A percentile compares a stretch with the other conserved stretches of the same genome.
Evolutionary conservation across 768 basidiomycete species (phyloP).

Genomic region (Amyloporia xantha): DNA sequence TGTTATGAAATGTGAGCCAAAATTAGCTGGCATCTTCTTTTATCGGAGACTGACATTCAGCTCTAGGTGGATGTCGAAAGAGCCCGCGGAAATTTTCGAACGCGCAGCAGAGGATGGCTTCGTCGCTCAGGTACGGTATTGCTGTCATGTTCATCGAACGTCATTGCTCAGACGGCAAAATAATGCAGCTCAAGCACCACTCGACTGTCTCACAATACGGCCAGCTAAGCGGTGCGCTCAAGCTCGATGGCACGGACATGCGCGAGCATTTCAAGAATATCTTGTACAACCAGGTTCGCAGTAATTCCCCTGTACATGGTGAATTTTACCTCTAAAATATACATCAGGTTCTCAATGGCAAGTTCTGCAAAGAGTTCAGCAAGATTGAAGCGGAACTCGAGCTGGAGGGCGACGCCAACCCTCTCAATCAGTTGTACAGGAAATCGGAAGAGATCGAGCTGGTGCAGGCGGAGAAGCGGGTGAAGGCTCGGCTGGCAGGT

Average conservation of each 20-base stretch:
- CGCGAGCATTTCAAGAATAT: constrained; percentile 53
- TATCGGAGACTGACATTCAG: too few species aligned
- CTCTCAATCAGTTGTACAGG: constrained; percentile 47
- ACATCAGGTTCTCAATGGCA: constrained; percentile 48
- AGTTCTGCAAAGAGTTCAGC: constrained; percentile 49
- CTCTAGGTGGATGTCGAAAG: constrained; percentile 65
- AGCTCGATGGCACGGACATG: constrained; percentile 43
- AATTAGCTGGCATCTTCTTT: not conserved
- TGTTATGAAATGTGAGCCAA: constrained; percentile 55
- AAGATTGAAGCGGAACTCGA: constrained; percentile 51
- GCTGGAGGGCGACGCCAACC: constrained; percentile 46
- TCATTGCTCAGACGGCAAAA: not conserved
- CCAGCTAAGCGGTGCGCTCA: constrained; percentile 50
- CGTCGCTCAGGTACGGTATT: constrained; percentile 44
- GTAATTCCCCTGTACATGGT: not conserved
- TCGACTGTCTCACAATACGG: constrained; percentile 58
- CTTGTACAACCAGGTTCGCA: constrained; percentile 45
- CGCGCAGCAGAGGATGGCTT: constrained; percentile 62
- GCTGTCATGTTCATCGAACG: too few species aligned
- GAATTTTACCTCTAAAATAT: not conserved
- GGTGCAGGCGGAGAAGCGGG: constrained; percentile 53
- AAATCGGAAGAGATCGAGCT: constrained; percentile 46
- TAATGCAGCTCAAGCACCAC: constrained; percentile 48
- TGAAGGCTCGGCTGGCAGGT: constrained; percentile 41
- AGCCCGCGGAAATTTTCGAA: constrained; percentile 65